Percentiles rank a stretch among this genome's conserved stretches.
Conservation (phyloP, 2,329 filamentous ascomycete genomes). For the Scedosporium apiospermum region DNA sequence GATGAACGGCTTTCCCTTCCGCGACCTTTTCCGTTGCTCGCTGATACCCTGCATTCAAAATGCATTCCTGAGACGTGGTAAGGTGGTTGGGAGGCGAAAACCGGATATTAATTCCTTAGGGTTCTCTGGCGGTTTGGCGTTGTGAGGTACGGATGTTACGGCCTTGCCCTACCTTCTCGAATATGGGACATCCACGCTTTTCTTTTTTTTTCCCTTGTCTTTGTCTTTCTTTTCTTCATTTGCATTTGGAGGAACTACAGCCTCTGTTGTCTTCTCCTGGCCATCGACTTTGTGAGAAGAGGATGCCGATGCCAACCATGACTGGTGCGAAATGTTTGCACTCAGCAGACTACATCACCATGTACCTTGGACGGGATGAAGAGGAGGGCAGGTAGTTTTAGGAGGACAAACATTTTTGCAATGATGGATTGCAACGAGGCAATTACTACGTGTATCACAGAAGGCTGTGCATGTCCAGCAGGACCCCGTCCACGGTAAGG, state of each 20-base stretch:
- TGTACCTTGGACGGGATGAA: too few relatives aligned
- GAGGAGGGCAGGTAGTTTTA: too few relatives aligned
- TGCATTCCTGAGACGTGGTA: slow-evolving; percentile 35
- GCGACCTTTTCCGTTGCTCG: slow-evolving; percentile 25
- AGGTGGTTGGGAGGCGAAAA: slow-evolving; percentile 9
- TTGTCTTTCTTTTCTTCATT: not conserved
- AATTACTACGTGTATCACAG: too few relatives aligned
- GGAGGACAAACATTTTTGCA: too few relatives aligned
- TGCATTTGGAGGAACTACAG: not conserved
- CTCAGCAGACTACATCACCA: too few relatives aligned
- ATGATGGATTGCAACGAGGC: too few relatives aligned
- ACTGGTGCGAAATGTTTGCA: too few relatives aligned
- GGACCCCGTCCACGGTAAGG: too few relatives aligned
- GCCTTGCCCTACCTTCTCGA: not conserved
- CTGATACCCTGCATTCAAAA: slow-evolving; percentile 51
- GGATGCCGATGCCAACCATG: too few relatives aligned
- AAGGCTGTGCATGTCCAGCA: too few relatives aligned
- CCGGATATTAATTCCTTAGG: slow-evolving; percentile 27
- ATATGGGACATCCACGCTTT: slow-evolving; percentile 10
- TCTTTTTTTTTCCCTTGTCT: slow-evolving; percentile 8
- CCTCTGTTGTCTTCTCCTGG: not conserved
- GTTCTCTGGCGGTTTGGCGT: slow-evolving; percentile 34
- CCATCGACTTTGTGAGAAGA: not conserved
- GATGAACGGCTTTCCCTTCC: slow-evolving; percentile 21
- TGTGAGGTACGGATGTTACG: slow-evolving; percentile 23